Base-by-base conservation (phyloP, 2,329 filamentous ascomycete species). In the Penicillium sp. region DNA sequence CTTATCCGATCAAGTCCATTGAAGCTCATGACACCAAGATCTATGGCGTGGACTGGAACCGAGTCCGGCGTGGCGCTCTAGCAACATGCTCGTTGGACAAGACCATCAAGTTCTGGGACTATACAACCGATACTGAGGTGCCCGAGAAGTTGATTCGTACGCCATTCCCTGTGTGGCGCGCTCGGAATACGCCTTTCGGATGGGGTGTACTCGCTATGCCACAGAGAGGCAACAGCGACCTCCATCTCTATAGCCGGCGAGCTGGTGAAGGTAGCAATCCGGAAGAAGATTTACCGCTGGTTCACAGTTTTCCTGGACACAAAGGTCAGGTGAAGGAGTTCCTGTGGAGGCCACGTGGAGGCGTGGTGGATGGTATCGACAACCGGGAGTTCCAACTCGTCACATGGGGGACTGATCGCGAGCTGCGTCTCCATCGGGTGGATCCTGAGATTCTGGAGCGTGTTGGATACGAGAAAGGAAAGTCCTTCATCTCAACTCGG, bases 41-140 rank as follows among this genome's bases (percentile, higher is more conserved):
- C 60, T 97, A 97, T 72, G 94, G 94, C 31, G 82, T 97, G 37
- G 94, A 97, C 76, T 97, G 94, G 94, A 96, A 96, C 71, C 86
- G 94, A 54, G 89, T 89, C 12, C 83, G 88, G 50, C 78, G 86
- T 1, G 88, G 86, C 10, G 88, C 87, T 38, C 81, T 97, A 53
- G 87, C 92, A 5, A 97, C 93, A 2, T 97, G 93, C 75, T 96
- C 93, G 1, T 80, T 97, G 51, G 93, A 97, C 72, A 92, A 89
- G 73, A 96, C 89, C 42, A 94, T 97, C 76, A 96, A 96, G 72
- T 90, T 96, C 65, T 97, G 93, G 93, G 90, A 96, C 73, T 92
- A 92, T 67, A 82, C 80, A 1, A 80, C 84, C 17, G 82, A 86
- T 4, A 81, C 82, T 3, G 83, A 90, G 62, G 79, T 82, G 17